Base-by-base conservation (phyloP, 148 eudicot genomes). In the Heliamphora exappendiculata region DNA sequence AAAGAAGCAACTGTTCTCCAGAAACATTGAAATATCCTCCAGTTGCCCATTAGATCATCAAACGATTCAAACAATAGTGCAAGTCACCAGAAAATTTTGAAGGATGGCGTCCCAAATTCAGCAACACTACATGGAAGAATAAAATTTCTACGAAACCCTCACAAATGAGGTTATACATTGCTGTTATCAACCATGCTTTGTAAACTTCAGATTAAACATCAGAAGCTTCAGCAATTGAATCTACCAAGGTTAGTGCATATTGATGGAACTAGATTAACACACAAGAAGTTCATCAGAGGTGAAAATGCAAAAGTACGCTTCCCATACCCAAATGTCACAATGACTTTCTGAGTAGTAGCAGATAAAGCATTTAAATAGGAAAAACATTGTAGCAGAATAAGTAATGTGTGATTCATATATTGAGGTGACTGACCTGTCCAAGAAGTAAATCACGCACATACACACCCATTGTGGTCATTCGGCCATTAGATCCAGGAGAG, bases 401-500 rank as follows among this genome's bases (percentile, higher is more conserved):
- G 12, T 7, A 75, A 41, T 58, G 16, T 19, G 28, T 55, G 26
- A 20, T 28, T 19, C 42, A 55, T 16, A 72, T 45, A 66, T 13
- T 51, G 54, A 19, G 55, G 68, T 63, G 37, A 80, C 83, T 77
- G 53, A 95, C 98, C 98, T 95, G 98, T 75, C 98, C 98, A 73
- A 95, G 98, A 85, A 95, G 96, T 78, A 95, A 85, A 84, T 95
- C 98, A 45, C 98, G 92, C 82, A 91, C 87, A 76, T 95, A 95
- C 24, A 88, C 97, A 44, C 97, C 98, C 98, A 95, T 92, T 73
- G 98, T 95, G 26, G 97, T 87, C 96, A 88, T 88, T 79, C 80
- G 90, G 26, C 96, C 96, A 83, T 75, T 88, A 14, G 94, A 95
- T 78, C 98, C 98, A 75, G 98, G 98, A 45, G 98, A 88, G 85